Base-by-base conservation (phyloP, 768 basidiomycete species). In the Suillus lakei region DNA sequence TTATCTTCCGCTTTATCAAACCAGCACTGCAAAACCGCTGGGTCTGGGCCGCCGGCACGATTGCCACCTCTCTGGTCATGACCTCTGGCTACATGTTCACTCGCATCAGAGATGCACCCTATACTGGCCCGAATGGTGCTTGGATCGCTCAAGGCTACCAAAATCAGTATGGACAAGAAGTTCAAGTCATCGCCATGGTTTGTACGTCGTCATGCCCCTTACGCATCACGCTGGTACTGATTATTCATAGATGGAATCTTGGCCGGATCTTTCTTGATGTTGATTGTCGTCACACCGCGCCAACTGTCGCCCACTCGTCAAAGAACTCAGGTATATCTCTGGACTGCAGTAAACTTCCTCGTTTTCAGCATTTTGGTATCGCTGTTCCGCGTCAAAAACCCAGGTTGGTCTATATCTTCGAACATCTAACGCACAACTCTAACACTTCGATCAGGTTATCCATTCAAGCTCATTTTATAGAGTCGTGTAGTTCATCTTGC, bases 51-150 rank as follows among this genome's bases (percentile, higher is more conserved):
- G 75, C 74, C n/a, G 83, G 82, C 46, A 85, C 89, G 34, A 63
- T 90, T 46, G 74, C 87, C 32, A 85, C 88, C 10, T 90, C 93
- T 23, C 78, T 91, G 36, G 79, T 94, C 70, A 97, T 98, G 90
- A 96, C 89, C 26, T 89, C 91, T 10, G 98, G 98, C 9, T 92
- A 88, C 82, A 99, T 99, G 98, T 99, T 97, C 80, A 92, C 92
- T 65, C 91, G 91, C 68, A 99, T 99, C 70, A 90, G 97, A 67
- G 84, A 84, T 38, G 84, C 84, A 55, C 96, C 95, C 3, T 95
- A 86, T 73, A 81, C 80, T 28, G 88, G 86, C 34, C 80, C 81
- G 0, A 83, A 86, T 63, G 88, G 90, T 28, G 81, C 85, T 58
- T 96, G 95, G 91, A 91, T 99, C 71, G 92, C 95, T 10, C 84